Evolutionary conservation across 352 stramenopile genomes (phyloP).

Genomic region (Phytophthora capsici): DNA sequence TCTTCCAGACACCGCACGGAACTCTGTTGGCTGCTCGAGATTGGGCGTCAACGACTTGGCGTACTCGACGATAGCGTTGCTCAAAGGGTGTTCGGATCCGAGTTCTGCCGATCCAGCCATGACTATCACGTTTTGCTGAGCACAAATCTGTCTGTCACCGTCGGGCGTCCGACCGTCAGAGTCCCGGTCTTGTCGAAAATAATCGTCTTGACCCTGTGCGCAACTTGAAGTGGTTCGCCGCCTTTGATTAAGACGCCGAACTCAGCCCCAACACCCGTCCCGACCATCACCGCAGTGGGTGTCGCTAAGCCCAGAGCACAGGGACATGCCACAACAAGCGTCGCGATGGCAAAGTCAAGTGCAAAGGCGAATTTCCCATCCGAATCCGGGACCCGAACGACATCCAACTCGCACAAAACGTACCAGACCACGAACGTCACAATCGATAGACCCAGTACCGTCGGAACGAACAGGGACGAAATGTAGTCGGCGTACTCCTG

Average conservation of each 20-base stretch:
- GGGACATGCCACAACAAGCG: no score
- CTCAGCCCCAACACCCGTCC: conserved; percentile 94
- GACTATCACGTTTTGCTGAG: conserved; percentile 71
- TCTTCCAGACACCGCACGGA: conserved; percentile 82
- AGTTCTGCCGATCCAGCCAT: conserved; percentile 90
- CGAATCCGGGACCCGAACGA: no score
- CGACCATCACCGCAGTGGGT: no score
- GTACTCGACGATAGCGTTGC: conserved; percentile 90
- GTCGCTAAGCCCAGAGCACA: no score
- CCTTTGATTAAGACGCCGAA: conserved; percentile 98
- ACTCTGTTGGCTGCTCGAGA: conserved; percentile 70
- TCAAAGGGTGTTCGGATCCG: conserved; percentile 94
- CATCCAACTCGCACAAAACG: no score
- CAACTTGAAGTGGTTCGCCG: conserved; percentile 88
- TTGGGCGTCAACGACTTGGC: conserved; percentile 71
- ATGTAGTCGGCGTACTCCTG: conserved; percentile 97
- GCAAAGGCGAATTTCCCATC: no score
- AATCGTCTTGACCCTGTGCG: conserved; percentile 92
- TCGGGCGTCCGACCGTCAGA: conserved; percentile 90
- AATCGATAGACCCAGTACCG: no score
- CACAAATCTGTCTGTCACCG: conserved; percentile 78
- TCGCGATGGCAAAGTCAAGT: no score
- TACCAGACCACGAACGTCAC: no score
- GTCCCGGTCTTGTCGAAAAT: conserved; percentile 99
- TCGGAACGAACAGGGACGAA: conserved; percentile 95